Conservation (phyloP, 2,329 filamentous ascomycete species). For the Torrubiellomyces zombiae region DNA sequence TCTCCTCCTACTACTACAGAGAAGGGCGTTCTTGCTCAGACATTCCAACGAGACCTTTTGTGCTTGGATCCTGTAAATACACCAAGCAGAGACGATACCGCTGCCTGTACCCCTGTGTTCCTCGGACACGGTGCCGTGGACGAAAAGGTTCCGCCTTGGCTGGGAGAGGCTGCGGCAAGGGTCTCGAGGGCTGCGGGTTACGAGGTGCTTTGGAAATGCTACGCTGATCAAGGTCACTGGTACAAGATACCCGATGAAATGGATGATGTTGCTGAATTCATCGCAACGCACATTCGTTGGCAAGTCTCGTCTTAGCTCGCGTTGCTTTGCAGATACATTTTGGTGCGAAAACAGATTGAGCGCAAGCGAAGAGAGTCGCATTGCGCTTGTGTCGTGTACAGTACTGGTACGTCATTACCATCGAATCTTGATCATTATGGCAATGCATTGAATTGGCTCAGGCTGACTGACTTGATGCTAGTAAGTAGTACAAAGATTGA, state of each 20-base stretch:
- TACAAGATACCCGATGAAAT: constrained; percentile 26
- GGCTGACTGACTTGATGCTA: too few species aligned
- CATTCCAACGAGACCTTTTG: constrained; percentile 15
- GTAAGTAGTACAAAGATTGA: too few species aligned
- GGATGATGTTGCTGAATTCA: constrained; percentile 24
- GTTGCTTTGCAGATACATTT: too few species aligned
- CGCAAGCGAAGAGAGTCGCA: too few species aligned
- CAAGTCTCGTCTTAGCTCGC: too few species aligned
- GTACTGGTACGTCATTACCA: too few species aligned
- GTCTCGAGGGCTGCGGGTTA: constrained; percentile 15
- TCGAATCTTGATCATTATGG: too few species aligned
- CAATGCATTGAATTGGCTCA: too few species aligned
- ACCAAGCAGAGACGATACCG: constrained; percentile 3
- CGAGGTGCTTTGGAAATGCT: constrained; percentile 12
- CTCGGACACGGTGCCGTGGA: constrained; percentile 25
- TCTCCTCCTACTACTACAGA: constrained; percentile 1
- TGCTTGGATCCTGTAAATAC: constrained; percentile 8
- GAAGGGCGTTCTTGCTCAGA: constrained; percentile 10
- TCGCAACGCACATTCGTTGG: too few species aligned
- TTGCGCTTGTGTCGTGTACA: too few species aligned
- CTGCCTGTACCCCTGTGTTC: constrained; percentile 20
- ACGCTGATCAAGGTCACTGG: constrained; percentile 27
- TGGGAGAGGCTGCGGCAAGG: constrained; percentile 14
- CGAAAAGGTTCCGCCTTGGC: constrained; percentile 16
- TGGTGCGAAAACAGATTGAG: too few species aligned